phyloP scores from a whole-genome alignment of 2,329 filamentous ascomycete genomes.

The Cordyceps tenuipes region DNA sequence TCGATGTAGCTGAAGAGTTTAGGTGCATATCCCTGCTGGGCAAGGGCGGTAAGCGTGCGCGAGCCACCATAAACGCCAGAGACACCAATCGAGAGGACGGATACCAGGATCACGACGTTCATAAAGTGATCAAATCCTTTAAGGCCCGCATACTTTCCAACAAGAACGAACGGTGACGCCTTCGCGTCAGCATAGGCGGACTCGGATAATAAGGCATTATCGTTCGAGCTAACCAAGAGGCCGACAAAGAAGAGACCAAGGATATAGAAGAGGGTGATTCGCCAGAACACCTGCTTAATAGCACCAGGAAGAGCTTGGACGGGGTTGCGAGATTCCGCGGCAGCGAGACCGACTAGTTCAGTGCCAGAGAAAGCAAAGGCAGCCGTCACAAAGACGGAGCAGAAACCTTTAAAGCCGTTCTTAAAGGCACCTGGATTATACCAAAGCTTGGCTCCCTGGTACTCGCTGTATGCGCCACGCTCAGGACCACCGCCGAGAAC shows the following conservation, averaged over 20 bases:
- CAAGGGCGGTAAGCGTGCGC: constrained; percentile 49
- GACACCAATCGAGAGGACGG: constrained; percentile 50
- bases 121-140: constrained; percentile 46
- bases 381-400: constrained; percentile 62
- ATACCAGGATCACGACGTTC: constrained; percentile 51
- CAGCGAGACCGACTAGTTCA: constrained; percentile 66
- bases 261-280: constrained; percentile 48
- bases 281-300: constrained; percentile 68
- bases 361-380: constrained; percentile 68
- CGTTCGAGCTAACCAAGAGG: constrained; percentile 29
- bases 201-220: not conserved
- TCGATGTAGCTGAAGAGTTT: constrained; percentile 50
- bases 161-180: constrained; percentile 49
- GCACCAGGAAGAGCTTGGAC: constrained; percentile 68
- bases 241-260: constrained; percentile 45
- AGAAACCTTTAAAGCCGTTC: constrained; percentile 68
- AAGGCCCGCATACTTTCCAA: constrained; percentile 45
- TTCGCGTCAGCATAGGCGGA: constrained; percentile 5
- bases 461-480: constrained; percentile 33
- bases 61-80: constrained; percentile 52
- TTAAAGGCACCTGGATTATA: constrained; percentile 50
- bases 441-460: constrained; percentile 44
- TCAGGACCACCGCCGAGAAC: constrained; percentile 53
- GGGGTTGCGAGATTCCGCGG: constrained; percentile 63
- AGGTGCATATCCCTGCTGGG: constrained; percentile 51